Conservation (phyloP, 768 basidiomycete species). For the Trametes cubensis region DNA sequence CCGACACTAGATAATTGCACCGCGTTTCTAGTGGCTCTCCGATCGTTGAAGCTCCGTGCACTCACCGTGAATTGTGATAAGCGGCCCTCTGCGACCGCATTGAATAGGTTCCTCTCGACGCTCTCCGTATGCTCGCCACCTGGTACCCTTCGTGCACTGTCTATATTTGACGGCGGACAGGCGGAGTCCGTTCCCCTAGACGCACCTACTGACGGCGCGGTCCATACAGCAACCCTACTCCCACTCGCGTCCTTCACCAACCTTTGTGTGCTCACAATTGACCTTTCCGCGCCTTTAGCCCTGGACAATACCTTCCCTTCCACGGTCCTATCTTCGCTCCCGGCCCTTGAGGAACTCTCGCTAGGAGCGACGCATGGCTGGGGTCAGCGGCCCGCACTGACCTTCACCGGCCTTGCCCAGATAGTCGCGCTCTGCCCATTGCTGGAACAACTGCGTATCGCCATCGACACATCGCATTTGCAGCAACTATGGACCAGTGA, state of each 20-base stretch:
- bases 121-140: background rate
- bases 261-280: slow-evolving; percentile 4
- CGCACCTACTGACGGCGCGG: background rate
- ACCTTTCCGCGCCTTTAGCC: background rate
- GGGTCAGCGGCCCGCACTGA: slow-evolving; percentile 4
- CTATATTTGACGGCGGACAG: background rate
- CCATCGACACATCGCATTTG: slow-evolving; percentile 2
- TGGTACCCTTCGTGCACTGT: background rate
- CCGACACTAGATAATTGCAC: background rate
- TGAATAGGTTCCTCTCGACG: background rate
- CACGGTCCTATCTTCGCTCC: background rate
- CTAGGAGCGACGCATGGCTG: slow-evolving; percentile 6
- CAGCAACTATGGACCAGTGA: background rate
- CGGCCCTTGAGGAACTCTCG: slow-evolving; percentile 6
- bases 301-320: background rate
- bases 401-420: slow-evolving; percentile 9
- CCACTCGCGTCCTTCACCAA: background rate
- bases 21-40: slow-evolving; percentile 3
- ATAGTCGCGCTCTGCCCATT: background rate
- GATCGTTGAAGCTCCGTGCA: background rate
- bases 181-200: background rate
- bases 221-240: background rate
- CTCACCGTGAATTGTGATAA: background rate
- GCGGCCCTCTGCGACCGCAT: background rate
- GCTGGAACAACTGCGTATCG: slow-evolving; percentile 1